Percentiles rank a stretch among this genome's conserved stretches.
These are phyloP conservation scores for Magnusiomyces sp. DNA, from an alignment of 1,139 yeast species.

Conservation along the genomic window DNA sequence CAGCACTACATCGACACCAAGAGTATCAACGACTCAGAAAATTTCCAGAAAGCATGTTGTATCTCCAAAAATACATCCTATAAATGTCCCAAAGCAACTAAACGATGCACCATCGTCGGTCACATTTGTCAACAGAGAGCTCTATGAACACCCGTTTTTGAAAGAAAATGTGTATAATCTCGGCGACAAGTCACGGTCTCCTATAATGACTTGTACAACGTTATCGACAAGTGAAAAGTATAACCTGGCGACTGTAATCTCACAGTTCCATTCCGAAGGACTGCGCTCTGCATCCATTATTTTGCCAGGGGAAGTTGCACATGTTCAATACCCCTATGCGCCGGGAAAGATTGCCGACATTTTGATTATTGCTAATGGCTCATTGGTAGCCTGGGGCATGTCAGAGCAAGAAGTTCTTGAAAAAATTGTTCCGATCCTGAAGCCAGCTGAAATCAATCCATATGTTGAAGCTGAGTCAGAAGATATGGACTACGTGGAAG, in stretches of 20 bases:
- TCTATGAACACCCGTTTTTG: too few species aligned
- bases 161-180: too few species aligned
- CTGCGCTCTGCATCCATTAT: conserved; percentile 36
- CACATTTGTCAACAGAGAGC: too few species aligned
- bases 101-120: conserved; percentile 4
- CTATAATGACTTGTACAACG: conserved; percentile 53
- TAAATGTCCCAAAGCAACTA: background rate
- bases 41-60: background rate
- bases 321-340: conserved; percentile 35
- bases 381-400: conserved; percentile 77
- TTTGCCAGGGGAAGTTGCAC: conserved; percentile 68
- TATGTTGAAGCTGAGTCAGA: conserved; percentile 60
- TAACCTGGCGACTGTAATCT: conserved; percentile 41
- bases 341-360: conserved; percentile 40
- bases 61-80: background rate
- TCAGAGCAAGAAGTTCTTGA: conserved; percentile 41
- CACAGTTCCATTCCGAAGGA: conserved; percentile 33
- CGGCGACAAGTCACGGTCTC: too few species aligned
- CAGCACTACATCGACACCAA: too few species aligned
- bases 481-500: conserved; percentile 77
- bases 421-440: conserved; percentile 39
- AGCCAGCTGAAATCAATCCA: conserved; percentile 41
- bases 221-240: conserved; percentile 65
- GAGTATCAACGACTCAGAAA: background rate
- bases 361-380: conserved; percentile 61